Evolutionary conservation across 2,329 filamentous ascomycete genomes (phyloP).

Genomic region (Gremmenia infestans): DNA sequence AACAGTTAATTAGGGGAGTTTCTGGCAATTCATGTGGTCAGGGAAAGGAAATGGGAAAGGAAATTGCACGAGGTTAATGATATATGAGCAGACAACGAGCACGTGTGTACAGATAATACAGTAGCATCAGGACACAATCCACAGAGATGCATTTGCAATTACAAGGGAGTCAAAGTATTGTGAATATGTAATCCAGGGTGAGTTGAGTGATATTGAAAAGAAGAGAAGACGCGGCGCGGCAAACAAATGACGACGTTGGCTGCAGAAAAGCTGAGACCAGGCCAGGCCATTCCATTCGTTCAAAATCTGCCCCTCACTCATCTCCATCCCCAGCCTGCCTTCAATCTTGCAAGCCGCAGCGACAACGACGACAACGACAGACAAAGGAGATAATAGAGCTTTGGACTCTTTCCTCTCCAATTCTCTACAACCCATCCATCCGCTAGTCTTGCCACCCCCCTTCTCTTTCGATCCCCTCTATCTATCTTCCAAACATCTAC

Average conservation of each 20-base stretch:
- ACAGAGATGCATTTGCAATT: too few species aligned
- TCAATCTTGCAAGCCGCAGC: background rate
- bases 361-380: background rate
- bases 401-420: too few species aligned
- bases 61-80: background rate
- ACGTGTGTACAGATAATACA: background rate
- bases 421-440: background rate
- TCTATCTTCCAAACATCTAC: too few species aligned
- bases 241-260: conserved; percentile 4
- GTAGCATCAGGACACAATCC: background rate
- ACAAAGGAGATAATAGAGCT: too few species aligned
- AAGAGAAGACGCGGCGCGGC: background rate
- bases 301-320: background rate
- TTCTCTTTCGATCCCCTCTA: background rate
- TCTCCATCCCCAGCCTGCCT: background rate
- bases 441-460: background rate
- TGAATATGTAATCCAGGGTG: background rate
- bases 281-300: background rate
- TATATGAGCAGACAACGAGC: background rate
- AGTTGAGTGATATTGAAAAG: background rate
- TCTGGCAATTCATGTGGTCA: background rate
- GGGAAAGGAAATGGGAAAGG: background rate
- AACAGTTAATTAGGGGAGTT: background rate
- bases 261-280: conserved; percentile 3
- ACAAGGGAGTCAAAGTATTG: too few species aligned